Conservation (phyloP, 2,329 filamentous ascomycete genomes). For the Chrysoporthe deuterocubensis region DNA sequence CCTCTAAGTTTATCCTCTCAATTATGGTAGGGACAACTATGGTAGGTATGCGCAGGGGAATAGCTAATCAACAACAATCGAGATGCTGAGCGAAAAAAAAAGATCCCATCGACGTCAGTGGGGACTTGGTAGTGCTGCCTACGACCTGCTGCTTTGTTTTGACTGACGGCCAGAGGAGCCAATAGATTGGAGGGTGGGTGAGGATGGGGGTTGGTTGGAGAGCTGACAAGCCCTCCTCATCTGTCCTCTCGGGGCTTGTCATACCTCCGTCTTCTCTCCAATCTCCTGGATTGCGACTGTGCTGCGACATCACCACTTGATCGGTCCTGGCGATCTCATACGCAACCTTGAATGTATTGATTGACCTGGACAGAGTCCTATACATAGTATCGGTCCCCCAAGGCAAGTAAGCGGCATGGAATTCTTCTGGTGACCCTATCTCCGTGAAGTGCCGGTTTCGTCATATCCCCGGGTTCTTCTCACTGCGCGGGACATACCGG, state of each 20-base stretch:
- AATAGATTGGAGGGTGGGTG: background rate
- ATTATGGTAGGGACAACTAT: background rate
- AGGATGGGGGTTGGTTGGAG: background rate
- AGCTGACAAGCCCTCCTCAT: background rate
- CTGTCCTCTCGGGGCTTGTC: background rate
- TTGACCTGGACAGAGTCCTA: background rate
- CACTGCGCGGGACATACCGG: background rate
- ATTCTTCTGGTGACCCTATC: background rate
- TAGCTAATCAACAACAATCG: background rate
- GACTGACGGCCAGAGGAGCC: background rate
- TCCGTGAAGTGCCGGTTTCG: background rate
- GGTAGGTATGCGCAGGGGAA: background rate
- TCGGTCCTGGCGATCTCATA: background rate
- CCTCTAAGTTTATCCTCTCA: background rate
- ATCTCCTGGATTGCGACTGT: background rate
- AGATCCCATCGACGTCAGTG: conserved; percentile 14
- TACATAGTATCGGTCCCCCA: background rate
- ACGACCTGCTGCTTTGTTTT: background rate
- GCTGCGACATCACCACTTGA: background rate
- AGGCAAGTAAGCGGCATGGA: background rate
- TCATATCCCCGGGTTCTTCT: background rate
- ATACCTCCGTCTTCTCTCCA: background rate
- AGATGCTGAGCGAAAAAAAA: background rate
- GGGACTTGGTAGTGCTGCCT: background rate
- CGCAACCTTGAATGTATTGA: background rate